Conservation (phyloP, 148 eudicot genomes). For the Chenopodium formosanum region DNA sequence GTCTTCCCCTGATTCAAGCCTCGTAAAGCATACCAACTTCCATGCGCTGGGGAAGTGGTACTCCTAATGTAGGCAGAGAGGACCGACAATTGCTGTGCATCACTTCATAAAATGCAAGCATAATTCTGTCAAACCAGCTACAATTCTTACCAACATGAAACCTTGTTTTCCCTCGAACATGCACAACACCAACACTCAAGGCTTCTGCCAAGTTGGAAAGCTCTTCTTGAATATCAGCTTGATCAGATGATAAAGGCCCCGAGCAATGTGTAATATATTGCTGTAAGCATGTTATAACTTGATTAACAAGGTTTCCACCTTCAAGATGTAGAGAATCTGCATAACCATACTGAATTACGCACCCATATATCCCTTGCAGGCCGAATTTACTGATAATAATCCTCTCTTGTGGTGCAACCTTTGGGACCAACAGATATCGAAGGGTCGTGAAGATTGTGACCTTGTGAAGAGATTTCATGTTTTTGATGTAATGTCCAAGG, state of each 20-base stretch:
- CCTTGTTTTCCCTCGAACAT: slow-evolving; percentile 65
- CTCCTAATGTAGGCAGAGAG: slow-evolving; percentile 49
- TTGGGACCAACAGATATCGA: slow-evolving; percentile 52
- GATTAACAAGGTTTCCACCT: slow-evolving; percentile 49
- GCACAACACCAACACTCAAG: slow-evolving; percentile 54
- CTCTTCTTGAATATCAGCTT: slow-evolving; percentile 33
- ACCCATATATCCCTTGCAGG: slow-evolving; percentile 50
- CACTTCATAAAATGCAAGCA: slow-evolving; percentile 64
- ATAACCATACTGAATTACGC: slow-evolving; percentile 65
- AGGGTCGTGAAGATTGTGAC: slow-evolving; percentile 62
- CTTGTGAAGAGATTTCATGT: slow-evolving; percentile 60
- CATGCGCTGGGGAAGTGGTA: slow-evolving; percentile 43
- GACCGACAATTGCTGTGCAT: slow-evolving; percentile 69
- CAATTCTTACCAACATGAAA: slow-evolving; percentile 45
- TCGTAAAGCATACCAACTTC: slow-evolving; percentile 63
- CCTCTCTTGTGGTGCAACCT: slow-evolving; percentile 47
- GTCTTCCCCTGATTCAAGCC: slow-evolving; percentile 27
- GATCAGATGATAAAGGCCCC: not conserved
- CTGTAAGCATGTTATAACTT: slow-evolving; percentile 37
- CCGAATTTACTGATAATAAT: slow-evolving; percentile 43
- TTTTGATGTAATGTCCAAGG: slow-evolving; percentile 61
- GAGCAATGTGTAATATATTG: slow-evolving; percentile 34
- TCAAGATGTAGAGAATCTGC: slow-evolving; percentile 48
- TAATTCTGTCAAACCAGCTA: slow-evolving; percentile 55
- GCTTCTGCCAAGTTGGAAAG: slow-evolving; percentile 46